Evolutionary conservation across 1,284 basidiomycete species (phyloP), one percentile per base, ranked within the genome.

Genomic region (Puccinia sorghi): DNA sequence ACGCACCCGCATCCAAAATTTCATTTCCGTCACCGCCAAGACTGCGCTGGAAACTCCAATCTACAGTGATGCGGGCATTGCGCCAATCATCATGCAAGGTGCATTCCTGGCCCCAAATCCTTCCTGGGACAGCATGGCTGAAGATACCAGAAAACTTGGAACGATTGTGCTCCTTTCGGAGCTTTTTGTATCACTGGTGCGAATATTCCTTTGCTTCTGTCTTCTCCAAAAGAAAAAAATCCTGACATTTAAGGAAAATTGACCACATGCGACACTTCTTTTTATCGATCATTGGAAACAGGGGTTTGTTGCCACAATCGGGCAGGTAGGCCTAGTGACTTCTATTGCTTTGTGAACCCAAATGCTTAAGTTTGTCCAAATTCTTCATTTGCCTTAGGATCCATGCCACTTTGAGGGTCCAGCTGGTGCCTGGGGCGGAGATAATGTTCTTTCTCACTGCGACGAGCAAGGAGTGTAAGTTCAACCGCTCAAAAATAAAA

Each of bases 271-370:
- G 54, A 11, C 22, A 12, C 22, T 25, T 22, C 11, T 56, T 56
- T 22, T 8, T 25, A 56, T 22, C 54, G 43, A 46, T 22, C 32
- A 37, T 57, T 12, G 3, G 39, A 73, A 43, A 57, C n/a, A 73
- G 72, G 56, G 56, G 32, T 73, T 61, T 73, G 43, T 73, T 39
- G 72, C 72, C 37, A 73, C 72, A 43, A 73, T 73, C 27, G 72
- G 72, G 2, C 54, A 59, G 61, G 73, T 63, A 37, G 32, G 63
- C 39, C 2, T 37, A 20, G 20, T 25, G 2, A 37, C 70, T 8
- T 37, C 7, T n/a, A 52, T 25, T 39, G 7, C 17, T 39, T 48
- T 69, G 46, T 43, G 12, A 69, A 37, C 20, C 59, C 37, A 69
- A 20, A 25, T 25, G 15, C 41, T 54, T 41, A 5, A 32, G 11